Conservation (phyloP, 108 stramenopile species). For the Nitzschia sp. region DNA sequence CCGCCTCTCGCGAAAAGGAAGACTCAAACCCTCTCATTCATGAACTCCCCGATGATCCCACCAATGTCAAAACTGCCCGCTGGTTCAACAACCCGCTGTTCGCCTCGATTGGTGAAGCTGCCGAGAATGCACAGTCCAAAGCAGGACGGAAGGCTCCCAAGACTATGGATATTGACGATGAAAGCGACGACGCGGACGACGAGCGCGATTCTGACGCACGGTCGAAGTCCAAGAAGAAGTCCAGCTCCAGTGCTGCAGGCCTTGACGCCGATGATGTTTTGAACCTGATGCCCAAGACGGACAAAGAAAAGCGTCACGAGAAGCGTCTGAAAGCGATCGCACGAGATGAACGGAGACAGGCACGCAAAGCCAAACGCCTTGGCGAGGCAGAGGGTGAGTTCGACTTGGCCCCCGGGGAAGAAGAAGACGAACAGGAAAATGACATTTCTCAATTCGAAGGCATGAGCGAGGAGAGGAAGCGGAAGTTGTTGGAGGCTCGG, state of each 20-base stretch:
- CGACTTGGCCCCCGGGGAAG: conserved; percentile 65
- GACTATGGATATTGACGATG: conserved; percentile 40
- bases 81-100: conserved; percentile 96
- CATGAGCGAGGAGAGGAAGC: conserved; percentile 69
- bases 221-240: conserved; percentile 30
- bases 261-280: conserved; percentile 77
- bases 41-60: conserved; percentile 68
- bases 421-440: conserved; percentile 40
- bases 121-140: conserved; percentile 47
- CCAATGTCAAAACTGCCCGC: conserved; percentile 78
- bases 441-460: conserved; percentile 43
- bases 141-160: neutral
- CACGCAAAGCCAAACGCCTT: conserved; percentile 61
- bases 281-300: conserved; percentile 94
- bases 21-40: conserved; percentile 77
- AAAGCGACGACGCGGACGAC: neutral
- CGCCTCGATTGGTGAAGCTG: conserved; percentile 72
- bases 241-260: conserved; percentile 5
- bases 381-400: conserved; percentile 73
- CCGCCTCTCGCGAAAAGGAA: neutral
- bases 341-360: conserved; percentile 82
- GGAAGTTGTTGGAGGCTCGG: conserved; percentile 73
- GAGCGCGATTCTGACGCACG: conserved; percentile 7
- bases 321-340: conserved; percentile 88
- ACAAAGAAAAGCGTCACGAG: conserved; percentile 94